Evolutionary conservation across 1,284 basidiomycete genomes (phyloP).

Genomic region (Marasmius tenuissimus): DNA sequence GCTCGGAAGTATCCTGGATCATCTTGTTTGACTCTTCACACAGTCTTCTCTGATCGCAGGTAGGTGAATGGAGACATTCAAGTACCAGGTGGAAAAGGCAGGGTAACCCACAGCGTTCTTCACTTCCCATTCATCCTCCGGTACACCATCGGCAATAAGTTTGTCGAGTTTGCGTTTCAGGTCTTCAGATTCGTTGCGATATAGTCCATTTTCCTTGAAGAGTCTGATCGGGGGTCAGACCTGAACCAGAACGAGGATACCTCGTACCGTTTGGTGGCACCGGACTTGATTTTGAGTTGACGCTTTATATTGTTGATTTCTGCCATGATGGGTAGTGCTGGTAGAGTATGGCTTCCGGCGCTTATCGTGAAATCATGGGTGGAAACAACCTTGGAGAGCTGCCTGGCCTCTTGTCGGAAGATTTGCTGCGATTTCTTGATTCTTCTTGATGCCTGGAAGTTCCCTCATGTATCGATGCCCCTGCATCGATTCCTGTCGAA

Average conservation of each 20-base stretch:
- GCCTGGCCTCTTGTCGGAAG: no score
- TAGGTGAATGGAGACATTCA: neutral
- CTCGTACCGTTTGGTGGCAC: conserved; percentile 68
- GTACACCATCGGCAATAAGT: conserved; percentile 50
- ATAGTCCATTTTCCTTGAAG: conserved; percentile 70
- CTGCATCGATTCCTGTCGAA: no score
- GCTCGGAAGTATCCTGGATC: conserved; percentile 66
- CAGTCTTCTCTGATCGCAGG: conserved; percentile 57
- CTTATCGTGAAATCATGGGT: neutral
- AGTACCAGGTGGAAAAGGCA: neutral
- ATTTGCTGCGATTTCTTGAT: neutral
- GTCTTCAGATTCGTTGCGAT: conserved; percentile 67
- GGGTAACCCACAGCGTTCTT: conserved; percentile 71
- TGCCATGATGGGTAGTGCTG: conserved; percentile 34
- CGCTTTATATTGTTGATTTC: conserved; percentile 49
- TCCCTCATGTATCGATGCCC: no score
- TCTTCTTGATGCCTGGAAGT: neutral
- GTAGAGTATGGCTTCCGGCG: neutral
- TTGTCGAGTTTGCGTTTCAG: conserved; percentile 63
- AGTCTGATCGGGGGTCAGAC: conserved; percentile 43
- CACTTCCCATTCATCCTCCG: conserved; percentile 76
- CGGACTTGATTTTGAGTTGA: conserved; percentile 83
- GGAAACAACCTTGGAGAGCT: neutral
- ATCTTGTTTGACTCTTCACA: conserved; percentile 81
- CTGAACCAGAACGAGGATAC: neutral